Evolutionary conservation across 202 grass and related monocot genomes (phyloP).

Genomic region (Elaeis oleifera): DNA sequence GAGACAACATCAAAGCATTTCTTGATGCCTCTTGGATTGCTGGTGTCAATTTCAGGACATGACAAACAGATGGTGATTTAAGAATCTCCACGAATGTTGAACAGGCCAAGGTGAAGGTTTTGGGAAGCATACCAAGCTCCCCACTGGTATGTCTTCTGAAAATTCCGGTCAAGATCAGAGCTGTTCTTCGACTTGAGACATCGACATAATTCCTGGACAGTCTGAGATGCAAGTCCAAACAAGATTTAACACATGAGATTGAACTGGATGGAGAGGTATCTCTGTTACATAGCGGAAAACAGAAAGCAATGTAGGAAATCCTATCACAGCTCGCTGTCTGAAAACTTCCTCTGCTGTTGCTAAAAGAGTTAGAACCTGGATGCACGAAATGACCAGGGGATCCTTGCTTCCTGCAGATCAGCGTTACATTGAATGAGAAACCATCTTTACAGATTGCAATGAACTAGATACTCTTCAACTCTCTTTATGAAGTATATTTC

Average conservation of each 20-base stretch:
- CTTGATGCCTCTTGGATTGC: slow-evolving; percentile 68
- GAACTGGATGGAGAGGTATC: slow-evolving; percentile 82
- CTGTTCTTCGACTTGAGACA: slow-evolving; percentile 68
- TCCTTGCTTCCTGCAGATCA: slow-evolving; percentile 77
- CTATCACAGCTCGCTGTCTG: slow-evolving; percentile 68
- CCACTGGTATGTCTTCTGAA: slow-evolving; percentile 50
- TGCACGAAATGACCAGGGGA: slow-evolving; percentile 51
- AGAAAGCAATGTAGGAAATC: slow-evolving; percentile 71
- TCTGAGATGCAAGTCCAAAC: slow-evolving; percentile 53
- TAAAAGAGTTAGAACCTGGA: slow-evolving; percentile 61
- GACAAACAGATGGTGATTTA: slow-evolving; percentile 48
- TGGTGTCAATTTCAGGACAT: slow-evolving; percentile 47
- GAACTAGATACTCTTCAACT: too few species aligned
- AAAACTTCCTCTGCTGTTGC: slow-evolving; percentile 54
- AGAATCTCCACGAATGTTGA: slow-evolving; percentile 70
- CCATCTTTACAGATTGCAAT: background rate
- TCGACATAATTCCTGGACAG: slow-evolving; percentile 61
- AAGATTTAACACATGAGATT: slow-evolving; percentile 63
- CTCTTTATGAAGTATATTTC: background rate
- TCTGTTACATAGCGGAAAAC: slow-evolving; percentile 73
- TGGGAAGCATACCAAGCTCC: slow-evolving; percentile 52
- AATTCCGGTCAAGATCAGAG: slow-evolving; percentile 46
- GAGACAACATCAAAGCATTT: slow-evolving; percentile 52
- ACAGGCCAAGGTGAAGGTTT: slow-evolving; percentile 62
- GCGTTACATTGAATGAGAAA: slow-evolving; percentile 12